Evolutionary conservation across 2,329 filamentous ascomycete genomes (phyloP).

Genomic region (Hymenoscyphus occultus): DNA sequence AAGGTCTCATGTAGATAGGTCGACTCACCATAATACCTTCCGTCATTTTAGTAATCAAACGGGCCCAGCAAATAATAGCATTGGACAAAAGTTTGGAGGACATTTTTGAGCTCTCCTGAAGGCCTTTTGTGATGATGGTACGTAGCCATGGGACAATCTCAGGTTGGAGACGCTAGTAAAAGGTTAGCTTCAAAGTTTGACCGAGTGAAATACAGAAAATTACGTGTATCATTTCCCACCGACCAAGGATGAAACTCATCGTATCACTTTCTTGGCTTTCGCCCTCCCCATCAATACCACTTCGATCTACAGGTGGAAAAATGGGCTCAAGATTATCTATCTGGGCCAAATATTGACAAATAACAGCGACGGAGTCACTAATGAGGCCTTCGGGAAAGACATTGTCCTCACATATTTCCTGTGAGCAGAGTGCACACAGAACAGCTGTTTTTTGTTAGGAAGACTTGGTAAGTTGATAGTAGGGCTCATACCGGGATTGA

Average conservation of each 20-base stretch:
- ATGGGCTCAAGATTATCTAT: constrained; percentile 21
- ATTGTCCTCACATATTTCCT: constrained; percentile 10
- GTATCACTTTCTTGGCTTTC: constrained; percentile 32
- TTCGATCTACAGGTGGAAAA: not conserved
- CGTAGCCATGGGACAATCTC: constrained; percentile 20
- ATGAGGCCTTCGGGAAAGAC: constrained; percentile 7
- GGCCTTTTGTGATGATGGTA: constrained; percentile 14
- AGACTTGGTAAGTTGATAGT: not conserved
- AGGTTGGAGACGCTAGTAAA: constrained; percentile 28
- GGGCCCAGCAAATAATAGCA: constrained; percentile 24
- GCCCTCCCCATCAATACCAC: constrained; percentile 10
- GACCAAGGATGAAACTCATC: constrained; percentile 18
- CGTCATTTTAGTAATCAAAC: constrained; percentile 22
- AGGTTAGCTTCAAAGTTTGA: not conserved
- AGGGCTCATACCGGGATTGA: constrained; percentile 26
- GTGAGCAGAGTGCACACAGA: constrained; percentile 11
- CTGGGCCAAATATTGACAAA: constrained; percentile 22
- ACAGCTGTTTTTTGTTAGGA: constrained; percentile 15
- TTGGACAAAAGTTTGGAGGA: constrained; percentile 11
- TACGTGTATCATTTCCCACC: constrained; percentile 28
- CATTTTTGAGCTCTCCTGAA: constrained; percentile 15
- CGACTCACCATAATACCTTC: constrained; percentile 24
- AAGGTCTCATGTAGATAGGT: not conserved
- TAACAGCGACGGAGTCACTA: constrained; percentile 8
- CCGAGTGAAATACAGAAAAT: constrained; percentile 3